Evolutionary conservation across 352 stramenopile genomes (phyloP), one percentile per base, ranked within the genome.

Genomic region (Globisporangium parvum): DNA sequence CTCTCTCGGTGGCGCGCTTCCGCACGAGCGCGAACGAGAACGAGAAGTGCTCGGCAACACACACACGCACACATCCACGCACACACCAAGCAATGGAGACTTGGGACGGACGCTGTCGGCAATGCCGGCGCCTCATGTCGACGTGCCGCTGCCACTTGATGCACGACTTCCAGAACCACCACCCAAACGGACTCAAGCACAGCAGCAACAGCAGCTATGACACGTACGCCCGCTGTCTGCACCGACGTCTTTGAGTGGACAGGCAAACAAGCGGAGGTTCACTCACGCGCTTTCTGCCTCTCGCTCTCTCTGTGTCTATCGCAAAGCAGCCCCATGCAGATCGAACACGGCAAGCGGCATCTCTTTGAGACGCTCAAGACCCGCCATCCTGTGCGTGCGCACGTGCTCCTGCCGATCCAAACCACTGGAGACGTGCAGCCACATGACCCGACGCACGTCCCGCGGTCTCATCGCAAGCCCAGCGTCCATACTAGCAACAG

Each of bases 121-220:
- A 58, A 17, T 65, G 59, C 53, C 52, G 47, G 0, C 37, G 53
- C 9, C 59, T 65, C 53, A 65, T 65, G 59, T 65, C 59, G 46
- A 52, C 42, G 26, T 65, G 59, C 59, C 20, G 51, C 40, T 65
- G 59, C 59, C 57, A 57, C 23, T 24, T 55, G n/a, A 14, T 37
- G 31, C 31, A 37, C 40, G 18, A 47, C 41, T 17, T 51, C 46
- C 52, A 65, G 52, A 56, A 45, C 33, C 45, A 26, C 50, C 49
- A 45, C 44, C 44, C 50, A 18, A 54, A 51, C 37, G 51, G 28
- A 12, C 35, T 54, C 47, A 50, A 26, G n/a, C 44, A 51, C 23
- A 26, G 40, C 57, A 50, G 24, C 21, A 18, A 15, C 5, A 28
- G 42, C 37, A 28, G 24, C 31, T 20, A 54, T 21, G n/a, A 52